Base-by-base conservation (phyloP, 805 yeast species). In the Saccharomycopsis fodiens region DNA sequence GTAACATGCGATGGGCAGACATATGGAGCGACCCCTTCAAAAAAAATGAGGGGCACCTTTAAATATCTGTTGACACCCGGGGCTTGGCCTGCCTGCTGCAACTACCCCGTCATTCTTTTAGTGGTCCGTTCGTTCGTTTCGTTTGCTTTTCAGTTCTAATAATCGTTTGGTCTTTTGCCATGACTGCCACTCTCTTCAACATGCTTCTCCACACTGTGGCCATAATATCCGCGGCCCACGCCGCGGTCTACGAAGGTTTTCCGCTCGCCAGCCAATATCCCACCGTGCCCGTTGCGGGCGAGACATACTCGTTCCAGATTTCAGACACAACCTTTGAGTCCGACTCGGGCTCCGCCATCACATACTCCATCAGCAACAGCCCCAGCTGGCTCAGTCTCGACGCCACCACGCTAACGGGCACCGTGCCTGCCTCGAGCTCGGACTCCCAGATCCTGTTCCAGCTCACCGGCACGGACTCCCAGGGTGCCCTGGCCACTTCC, bases 201-300 rank as follows among this genome's bases (percentile, higher is more conserved):
- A 39, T 42, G 4, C 29, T 42, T 35, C 39, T 42, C 4, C 41
- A 37, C 19, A 17, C 23, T n/a, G 13, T 23, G 6, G 7, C 31
- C 12, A 20, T 20, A 22, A 23, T 35, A 21, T 39, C 36, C 12
- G 16, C 12, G 20, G 39, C 29, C 25, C 15, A 27, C 21, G 44
- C 47, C 15, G 17, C 29, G 20, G 19, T 46, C 23, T 34, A 39
- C 20, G 36, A 73, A 34, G 85, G 84, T 38, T 85, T 82, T 68
- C 89, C 95, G n/a, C 77, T 88, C 59, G 64, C 73, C 52, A 78
- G 79, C 59, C 98, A 91, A 64, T 70, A 80, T 19, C 97, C 97
- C 3, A 82, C 87, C 29, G 85, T 93, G 12, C 97, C 95, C 3
- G 72, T 94, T 47, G 75, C 78, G 13, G 76, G 76, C 48, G 69